These are phyloP conservation scores for Lichtheimia corymbifera DNA, from an alignment of 371 early-diverging fungal species.

Conservation along the genomic window DNA sequence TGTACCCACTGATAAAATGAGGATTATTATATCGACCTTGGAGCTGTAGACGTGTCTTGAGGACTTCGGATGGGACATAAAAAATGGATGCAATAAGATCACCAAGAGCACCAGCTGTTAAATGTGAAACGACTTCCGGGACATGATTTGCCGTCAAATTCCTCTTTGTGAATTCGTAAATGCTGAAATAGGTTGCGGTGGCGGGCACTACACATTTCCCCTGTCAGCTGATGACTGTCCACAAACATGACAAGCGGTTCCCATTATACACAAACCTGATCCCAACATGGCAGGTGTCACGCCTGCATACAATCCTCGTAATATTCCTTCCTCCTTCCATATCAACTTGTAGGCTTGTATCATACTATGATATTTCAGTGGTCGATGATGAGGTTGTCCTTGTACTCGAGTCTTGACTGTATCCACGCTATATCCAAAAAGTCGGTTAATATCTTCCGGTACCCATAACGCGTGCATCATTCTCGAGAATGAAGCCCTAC, in stretches of 20 bases:
- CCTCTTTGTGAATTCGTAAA: constrained; percentile 75
- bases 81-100: constrained; percentile 74
- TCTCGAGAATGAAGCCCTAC: constrained; percentile 27
- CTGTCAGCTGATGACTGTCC: neutral
- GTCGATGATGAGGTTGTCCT: constrained; percentile 59
- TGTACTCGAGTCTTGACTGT: constrained; percentile 81
- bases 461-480: neutral
- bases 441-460: neutral
- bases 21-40: constrained; percentile 83
- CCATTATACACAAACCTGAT: constrained; percentile 49
- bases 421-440: constrained; percentile 53
- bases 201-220: constrained; percentile 51
- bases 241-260: neutral
- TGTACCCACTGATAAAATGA: constrained; percentile 73
- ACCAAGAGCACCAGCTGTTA: constrained; percentile 73
- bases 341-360: constrained; percentile 67
- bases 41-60: constrained; percentile 81
- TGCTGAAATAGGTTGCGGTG: constrained; percentile 73
- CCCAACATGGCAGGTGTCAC: constrained; percentile 75
- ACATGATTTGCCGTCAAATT: constrained; percentile 54
- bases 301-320: constrained; percentile 75
- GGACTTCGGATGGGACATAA: constrained; percentile 80
- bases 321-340: constrained; percentile 67
- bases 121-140: constrained; percentile 66
- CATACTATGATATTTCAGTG: constrained; percentile 65